Evolutionary conservation across 495 filamentous ascomycete species (phyloP).

Genomic region (Neurospora sp.): DNA sequence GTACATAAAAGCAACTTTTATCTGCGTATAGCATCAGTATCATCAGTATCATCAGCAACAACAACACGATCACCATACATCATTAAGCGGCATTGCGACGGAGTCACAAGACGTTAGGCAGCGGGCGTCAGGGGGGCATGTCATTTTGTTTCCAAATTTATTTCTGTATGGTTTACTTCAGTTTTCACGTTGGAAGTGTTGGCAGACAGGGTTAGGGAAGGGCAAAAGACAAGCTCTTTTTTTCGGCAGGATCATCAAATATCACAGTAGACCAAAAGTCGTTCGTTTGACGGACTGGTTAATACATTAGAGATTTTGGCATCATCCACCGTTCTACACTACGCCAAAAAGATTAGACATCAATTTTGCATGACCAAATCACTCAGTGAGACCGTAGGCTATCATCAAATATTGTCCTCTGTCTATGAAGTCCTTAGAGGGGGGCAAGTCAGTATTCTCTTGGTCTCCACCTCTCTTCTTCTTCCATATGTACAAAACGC

Average conservation of each 20-base stretch:
- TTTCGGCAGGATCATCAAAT: neutral
- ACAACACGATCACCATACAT: neutral
- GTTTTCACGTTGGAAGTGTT: neutral
- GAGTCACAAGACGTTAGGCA: neutral
- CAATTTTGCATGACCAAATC: neutral
- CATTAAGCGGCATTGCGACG: neutral
- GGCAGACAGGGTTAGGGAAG: neutral
- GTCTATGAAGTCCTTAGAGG: neutral
- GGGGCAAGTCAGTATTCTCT: neutral
- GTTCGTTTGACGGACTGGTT: neutral
- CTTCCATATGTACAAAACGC: neutral
- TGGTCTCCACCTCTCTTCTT: neutral
- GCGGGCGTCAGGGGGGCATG: neutral
- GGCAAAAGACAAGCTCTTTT: neutral
- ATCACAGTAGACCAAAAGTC: neutral
- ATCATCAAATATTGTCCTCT: neutral
- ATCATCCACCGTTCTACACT: neutral
- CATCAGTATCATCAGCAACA: neutral
- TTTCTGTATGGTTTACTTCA: neutral
- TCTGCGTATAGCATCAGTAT: neutral
- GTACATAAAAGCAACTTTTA: neutral
- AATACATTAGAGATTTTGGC: neutral
- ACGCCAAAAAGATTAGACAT: too few species aligned
- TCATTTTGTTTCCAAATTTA: neutral
- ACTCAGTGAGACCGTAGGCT: neutral